Conservation (phyloP, 1,139 yeast species). For the Taphrina pruni region DNA sequence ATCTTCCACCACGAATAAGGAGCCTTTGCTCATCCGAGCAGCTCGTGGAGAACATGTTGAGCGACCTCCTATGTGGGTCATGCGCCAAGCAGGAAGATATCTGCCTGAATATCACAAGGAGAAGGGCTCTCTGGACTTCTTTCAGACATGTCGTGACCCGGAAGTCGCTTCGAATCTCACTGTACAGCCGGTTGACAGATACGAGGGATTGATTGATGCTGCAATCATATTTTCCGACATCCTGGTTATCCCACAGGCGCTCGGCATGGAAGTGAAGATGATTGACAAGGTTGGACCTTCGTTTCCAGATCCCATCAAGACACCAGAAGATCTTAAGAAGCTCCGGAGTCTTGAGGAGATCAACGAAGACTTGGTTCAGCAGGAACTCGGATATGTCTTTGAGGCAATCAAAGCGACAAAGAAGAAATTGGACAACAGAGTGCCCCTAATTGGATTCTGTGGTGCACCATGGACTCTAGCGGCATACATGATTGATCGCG, state of each 20-base stretch:
- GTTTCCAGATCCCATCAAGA: constrained; percentile 84
- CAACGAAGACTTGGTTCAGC: constrained; percentile 60
- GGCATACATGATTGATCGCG: constrained; percentile 98
- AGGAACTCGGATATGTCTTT: constrained; percentile 91
- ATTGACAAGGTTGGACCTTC: constrained; percentile 94
- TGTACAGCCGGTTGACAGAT: constrained; percentile 91
- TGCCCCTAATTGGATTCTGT: constrained; percentile 90
- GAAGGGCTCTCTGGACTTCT: constrained; percentile 85
- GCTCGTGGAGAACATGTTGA: constrained; percentile 83
- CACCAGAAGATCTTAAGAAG: constrained; percentile 69
- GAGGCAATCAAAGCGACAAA: constrained; percentile 88
- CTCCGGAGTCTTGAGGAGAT: constrained; percentile 56
- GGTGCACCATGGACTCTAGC: constrained; percentile 98
- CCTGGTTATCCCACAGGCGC: constrained; percentile 94
- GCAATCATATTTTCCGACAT: constrained; percentile 96
- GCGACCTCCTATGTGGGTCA: constrained; percentile 97
- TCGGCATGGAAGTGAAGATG: constrained; percentile 96
- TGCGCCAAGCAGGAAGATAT: constrained; percentile 62
- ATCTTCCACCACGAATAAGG: background rate
- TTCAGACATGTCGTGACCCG: constrained; percentile 90
- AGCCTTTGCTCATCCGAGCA: constrained; percentile 66
- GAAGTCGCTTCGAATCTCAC: constrained; percentile 93
- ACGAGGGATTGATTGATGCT: constrained; percentile 87
- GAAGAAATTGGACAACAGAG: constrained; percentile 81
- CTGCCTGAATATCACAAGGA: constrained; percentile 81